Conservation (phyloP, 139 green algal species). For the Chlamydomonas sphaeroides region DNA sequence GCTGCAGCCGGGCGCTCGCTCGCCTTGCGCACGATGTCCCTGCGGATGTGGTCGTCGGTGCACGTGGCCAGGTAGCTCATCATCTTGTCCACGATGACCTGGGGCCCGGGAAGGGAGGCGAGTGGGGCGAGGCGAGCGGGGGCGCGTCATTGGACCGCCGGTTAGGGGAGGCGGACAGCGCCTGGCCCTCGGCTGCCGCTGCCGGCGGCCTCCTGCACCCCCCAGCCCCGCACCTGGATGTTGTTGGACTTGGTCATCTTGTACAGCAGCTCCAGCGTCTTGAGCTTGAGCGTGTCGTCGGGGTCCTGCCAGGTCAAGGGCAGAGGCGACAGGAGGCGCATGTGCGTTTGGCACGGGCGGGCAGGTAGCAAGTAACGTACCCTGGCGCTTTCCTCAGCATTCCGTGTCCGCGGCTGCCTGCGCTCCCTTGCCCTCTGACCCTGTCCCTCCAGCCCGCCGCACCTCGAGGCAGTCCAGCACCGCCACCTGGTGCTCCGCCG, state of each 20-base stretch:
- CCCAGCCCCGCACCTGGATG: conserved; percentile 73
- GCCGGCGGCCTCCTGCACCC: too few relatives aligned
- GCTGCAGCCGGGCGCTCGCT: not conserved
- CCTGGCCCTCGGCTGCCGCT: too few relatives aligned
- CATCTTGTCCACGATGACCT: conserved; percentile 95
- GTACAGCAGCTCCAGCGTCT: conserved; percentile 96
- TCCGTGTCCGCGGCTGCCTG: too few relatives aligned
- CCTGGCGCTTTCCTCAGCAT: not conserved
- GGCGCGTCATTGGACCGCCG: too few relatives aligned
- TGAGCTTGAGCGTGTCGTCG: conserved; percentile 94
- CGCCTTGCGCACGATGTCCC: conserved; percentile 65
- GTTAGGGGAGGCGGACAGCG: too few relatives aligned
- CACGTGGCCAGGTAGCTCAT: conserved; percentile 80
- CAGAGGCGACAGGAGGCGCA: too few relatives aligned
- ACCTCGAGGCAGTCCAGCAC: conserved; percentile 97
- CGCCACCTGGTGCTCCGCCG: conserved; percentile 82
- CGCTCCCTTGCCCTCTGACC: too few relatives aligned
- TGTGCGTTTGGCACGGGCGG: too few relatives aligned
- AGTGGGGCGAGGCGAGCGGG: not conserved
- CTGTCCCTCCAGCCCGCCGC: not conserved
- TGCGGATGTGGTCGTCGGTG: conserved; percentile 71
- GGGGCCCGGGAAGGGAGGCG: not conserved
- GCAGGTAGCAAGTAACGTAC: too few relatives aligned
- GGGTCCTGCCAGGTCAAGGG: conserved; percentile 75
- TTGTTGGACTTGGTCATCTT: conserved; percentile 96